A percentile compares a stretch with the other conserved stretches of the same genome.
These are phyloP conservation scores for Ganoderma lingzhi DNA, from an alignment of 1,284 basidiomycete species.

Conservation along the genomic window DNA sequence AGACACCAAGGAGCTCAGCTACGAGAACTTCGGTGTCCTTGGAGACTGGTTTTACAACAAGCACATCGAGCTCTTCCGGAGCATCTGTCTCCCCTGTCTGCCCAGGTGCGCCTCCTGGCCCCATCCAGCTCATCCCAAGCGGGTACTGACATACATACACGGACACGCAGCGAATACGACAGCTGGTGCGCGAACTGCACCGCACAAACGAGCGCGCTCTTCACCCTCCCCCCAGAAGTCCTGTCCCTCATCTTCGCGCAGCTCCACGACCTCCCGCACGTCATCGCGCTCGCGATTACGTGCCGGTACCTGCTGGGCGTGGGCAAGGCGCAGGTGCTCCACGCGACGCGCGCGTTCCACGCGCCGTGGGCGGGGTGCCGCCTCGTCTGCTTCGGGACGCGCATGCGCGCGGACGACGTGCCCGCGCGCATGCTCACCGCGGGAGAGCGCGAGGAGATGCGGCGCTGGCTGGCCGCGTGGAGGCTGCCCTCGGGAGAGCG, in stretches of 20 bases:
- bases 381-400: conserved; percentile 12
- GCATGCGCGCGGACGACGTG: conserved; percentile 1
- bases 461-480: not conserved
- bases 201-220: not conserved
- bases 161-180: not conserved
- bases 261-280: not conserved
- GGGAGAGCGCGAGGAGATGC: not conserved
- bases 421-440: conserved; percentile 10
- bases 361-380: conserved; percentile 14
- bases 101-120: not conserved
- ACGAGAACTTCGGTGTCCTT: conserved; percentile 8
- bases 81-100: conserved; percentile 1
- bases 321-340: conserved; percentile 6
- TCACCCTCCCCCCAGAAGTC: conserved; percentile 8
- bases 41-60: conserved; percentile 11
- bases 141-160: not conserved
- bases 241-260: conserved; percentile 7
- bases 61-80: conserved; percentile 5
- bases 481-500: not conserved
- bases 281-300: conserved; percentile 5
- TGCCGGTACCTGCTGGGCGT: conserved; percentile 11
- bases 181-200: conserved; percentile 5
- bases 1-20: not conserved
- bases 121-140: not conserved
- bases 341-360: not conserved